Evolutionary conservation across 208 protist genomes (phyloP), one percentile per base, ranked within the genome.

Genomic region (Trypanosoma mega): DNA sequence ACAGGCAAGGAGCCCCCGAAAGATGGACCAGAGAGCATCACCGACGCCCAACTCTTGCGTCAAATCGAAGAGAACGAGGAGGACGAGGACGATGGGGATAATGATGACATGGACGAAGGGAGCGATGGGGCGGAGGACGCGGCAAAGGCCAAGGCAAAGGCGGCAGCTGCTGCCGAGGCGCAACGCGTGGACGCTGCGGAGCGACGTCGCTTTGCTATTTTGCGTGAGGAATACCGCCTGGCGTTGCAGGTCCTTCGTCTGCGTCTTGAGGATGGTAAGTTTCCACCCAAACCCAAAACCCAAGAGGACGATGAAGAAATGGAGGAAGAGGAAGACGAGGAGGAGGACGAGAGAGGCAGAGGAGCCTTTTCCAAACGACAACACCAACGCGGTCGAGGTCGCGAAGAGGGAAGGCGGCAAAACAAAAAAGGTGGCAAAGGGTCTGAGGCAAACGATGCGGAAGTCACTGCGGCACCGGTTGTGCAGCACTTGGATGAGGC

Each of bases 161-260:
- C 2, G 68, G 63, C n/a, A 59, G 69, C 23, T 58, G 72, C 41
- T 61, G 71, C 11, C 63, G 63, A 20, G 56, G 57, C 30, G 65
- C 74, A 30, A 72, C 64, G 27, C 58, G 63, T 45, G 72, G 58
- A 39, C 68, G 72, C 36, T 76, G 79, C 44, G 30, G 87, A 94
- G 68, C 69, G 63, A 26, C 61, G 78, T 5, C 77, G 76, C 46
- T 80, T 94, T 30, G 60, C 57, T 11, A 76, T 57, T 14, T 72
- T 91, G 8, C 79, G 87, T 3, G 76, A 74, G 20, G 78, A 78
- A 65, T 92, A 92, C 57, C 65, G 74, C n/a, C 73, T 92, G 7
- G 74, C 68, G 14, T 66, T 75, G 24, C 64, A 80, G 47, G 65
- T 81, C 20, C 43, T 94, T 34, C 68, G 59, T 5, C 55, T 90